Evolutionary conservation across 1,284 basidiomycete genomes (phyloP), one percentile per base, ranked within the genome.

Genomic region (Apiotrichum veenhuisii): DNA sequence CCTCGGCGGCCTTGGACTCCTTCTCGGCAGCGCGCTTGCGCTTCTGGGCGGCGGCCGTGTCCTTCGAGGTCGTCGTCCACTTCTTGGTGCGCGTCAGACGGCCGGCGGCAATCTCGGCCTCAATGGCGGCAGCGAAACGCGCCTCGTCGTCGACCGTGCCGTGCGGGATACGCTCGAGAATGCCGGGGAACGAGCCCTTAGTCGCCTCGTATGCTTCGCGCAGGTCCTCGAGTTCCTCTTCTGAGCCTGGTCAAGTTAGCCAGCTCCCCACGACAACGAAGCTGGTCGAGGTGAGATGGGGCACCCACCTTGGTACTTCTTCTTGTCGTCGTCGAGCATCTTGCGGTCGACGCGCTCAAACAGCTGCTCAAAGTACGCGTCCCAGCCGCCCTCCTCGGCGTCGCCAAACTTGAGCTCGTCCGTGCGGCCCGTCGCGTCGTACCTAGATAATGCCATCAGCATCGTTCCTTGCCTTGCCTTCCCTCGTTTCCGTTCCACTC

Each of bases 261-360:
- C 10, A 9, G 10, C n/a, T 14, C 18, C 38, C 5, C 14, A 20
- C 18, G 1, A n/a, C 25, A n/a, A 33, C 18, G 2, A n/a, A n/a
- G n/a, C n/a, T n/a, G n/a, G n/a, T n/a, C n/a, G n/a, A n/a, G n/a
- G n/a, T n/a, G n/a, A n/a, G n/a, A n/a, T n/a, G n/a, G n/a, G n/a
- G n/a, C 30, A 71, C 78, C 48, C 65, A 88, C 93, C 90, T 81
- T 96, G 91, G 76, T 97, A 97, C 69, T 85, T 85, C 64, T 84
- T 84, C 82, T 90, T 93, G 82, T 93, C 84, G 69, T 95, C 88
- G 65, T 95, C 91, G 44, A 97, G 80, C 69, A 86, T 87, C 61
- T 85, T 85, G 64, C 85, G 84, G 54, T 90, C 94, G 20, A 95
- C 88, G 45, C 84, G 81, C 65, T 94, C 87, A 64, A 91, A 96